Percentiles rank a stretch among this genome's conserved stretches.
phyloP scores from a whole-genome alignment of 306 rosid species.

The cucumber (Cucumis sativus) region DNA sequence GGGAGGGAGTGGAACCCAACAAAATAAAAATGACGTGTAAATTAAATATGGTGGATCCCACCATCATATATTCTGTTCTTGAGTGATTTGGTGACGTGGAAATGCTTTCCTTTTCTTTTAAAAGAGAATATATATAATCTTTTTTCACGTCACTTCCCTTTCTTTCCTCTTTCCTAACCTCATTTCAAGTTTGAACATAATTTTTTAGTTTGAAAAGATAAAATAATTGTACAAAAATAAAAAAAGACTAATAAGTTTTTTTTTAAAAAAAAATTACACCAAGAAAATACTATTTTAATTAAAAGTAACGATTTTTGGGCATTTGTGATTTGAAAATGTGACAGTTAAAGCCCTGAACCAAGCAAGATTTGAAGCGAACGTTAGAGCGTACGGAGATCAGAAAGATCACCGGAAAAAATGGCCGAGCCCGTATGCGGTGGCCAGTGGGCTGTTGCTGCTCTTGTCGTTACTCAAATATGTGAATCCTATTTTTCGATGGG shows the following conservation, averaged over 20 bases:
- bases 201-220: too few relatives aligned
- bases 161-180: background rate
- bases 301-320: too few relatives aligned
- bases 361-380: slow-evolving; percentile 69
- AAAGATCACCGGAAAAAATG: slow-evolving; percentile 35
- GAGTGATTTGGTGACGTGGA: slow-evolving; percentile 4
- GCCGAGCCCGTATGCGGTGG: slow-evolving; percentile 72
- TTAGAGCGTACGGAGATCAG: slow-evolving; percentile 40
- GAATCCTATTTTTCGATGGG: slow-evolving; percentile 36
- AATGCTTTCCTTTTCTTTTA: background rate
- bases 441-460: slow-evolving; percentile 42
- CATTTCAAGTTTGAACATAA: too few relatives aligned
- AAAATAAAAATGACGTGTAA: background rate
- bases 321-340: background rate
- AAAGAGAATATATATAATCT: background rate
- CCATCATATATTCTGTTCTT: background rate
- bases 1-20: background rate
- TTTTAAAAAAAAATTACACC: too few relatives aligned
- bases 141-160: background rate
- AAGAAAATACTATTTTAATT: too few relatives aligned
- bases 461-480: slow-evolving; percentile 48
- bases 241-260: too few relatives aligned
- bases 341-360: slow-evolving; percentile 77
- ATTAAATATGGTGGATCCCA: background rate
- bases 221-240: too few relatives aligned